A percentile compares a stretch with the other conserved stretches of the same genome.
phyloP scores from a whole-genome alignment of 2,329 filamentous ascomycete genomes.

The Sporothrix protearum region DNA sequence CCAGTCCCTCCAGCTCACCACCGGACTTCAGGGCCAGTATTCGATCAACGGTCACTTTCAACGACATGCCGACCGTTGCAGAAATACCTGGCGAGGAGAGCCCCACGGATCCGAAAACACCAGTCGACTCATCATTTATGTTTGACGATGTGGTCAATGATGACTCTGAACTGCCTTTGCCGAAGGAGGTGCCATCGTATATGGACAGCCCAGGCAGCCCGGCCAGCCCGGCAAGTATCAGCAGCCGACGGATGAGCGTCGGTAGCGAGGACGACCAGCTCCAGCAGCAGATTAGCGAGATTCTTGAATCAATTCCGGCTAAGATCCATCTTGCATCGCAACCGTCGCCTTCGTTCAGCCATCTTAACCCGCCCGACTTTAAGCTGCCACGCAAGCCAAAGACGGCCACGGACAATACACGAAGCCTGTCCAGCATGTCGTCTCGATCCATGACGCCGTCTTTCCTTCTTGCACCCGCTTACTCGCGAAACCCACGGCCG shows the following conservation, averaged over 20 bases:
- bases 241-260: slow-evolving; percentile 37
- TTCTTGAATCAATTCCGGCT: slow-evolving; percentile 72
- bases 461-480: slow-evolving; percentile 64
- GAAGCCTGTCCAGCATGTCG: slow-evolving; percentile 50
- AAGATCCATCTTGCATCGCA: slow-evolving; percentile 69
- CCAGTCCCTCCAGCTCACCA: slow-evolving; percentile 50
- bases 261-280: slow-evolving; percentile 62
- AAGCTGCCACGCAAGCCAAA: slow-evolving; percentile 45
- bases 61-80: slow-evolving; percentile 45
- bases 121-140: slow-evolving; percentile 43
- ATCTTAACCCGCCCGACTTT: slow-evolving; percentile 58
- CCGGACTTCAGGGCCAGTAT: slow-evolving; percentile 39
- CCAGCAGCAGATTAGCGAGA: slow-evolving; percentile 74
- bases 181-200: slow-evolving; percentile 38
- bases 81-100: slow-evolving; percentile 43
- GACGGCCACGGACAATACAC: slow-evolving; percentile 17
- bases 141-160: slow-evolving; percentile 32
- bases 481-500: slow-evolving; percentile 46
- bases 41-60: slow-evolving; percentile 43
- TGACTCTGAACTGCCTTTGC: slow-evolving; percentile 42
- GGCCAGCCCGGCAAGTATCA: slow-evolving; percentile 24
- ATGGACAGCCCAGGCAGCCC: slow-evolving; percentile 26
- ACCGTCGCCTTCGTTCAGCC: slow-evolving; percentile 45
- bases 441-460: slow-evolving; percentile 62
- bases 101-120: slow-evolving; percentile 39